A percentile compares a stretch with the other conserved stretches of the same genome.
These are phyloP conservation scores for Fusarium euwallaceae DNA, from an alignment of 2,329 filamentous ascomycete genomes.

Conservation along the genomic window DNA sequence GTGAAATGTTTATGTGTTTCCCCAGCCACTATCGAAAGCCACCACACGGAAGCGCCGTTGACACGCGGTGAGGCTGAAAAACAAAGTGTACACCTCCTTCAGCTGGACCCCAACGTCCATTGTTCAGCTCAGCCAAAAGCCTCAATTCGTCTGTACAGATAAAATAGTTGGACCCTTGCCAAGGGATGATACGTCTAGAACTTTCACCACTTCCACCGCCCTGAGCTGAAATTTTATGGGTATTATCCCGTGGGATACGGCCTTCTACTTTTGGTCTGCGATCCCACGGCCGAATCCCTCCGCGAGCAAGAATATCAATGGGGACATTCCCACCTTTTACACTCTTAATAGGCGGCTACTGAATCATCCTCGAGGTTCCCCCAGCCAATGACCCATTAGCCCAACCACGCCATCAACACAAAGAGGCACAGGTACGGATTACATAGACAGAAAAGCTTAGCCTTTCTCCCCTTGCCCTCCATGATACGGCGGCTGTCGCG, in stretches of 20 bases:
- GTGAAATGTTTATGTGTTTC: background rate
- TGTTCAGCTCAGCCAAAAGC: background rate
- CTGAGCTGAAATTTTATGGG: background rate
- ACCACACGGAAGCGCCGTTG: background rate
- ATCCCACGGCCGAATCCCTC: background rate
- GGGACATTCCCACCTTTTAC: background rate
- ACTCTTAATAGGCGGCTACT: background rate
- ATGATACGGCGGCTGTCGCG: background rate
- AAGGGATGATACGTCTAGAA: background rate
- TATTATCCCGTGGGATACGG: background rate
- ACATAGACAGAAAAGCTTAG: slow-evolving; percentile 16
- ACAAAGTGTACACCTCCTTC: background rate
- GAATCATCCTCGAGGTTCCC: background rate
- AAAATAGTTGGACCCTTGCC: background rate
- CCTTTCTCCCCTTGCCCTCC: background rate
- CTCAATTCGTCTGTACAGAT: background rate
- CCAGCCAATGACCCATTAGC: background rate
- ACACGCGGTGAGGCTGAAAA: slow-evolving; percentile 6
- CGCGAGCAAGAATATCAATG: background rate
- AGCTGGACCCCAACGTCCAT: background rate
- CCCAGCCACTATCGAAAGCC: background rate
- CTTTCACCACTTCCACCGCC: background rate
- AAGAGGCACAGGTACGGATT: slow-evolving; percentile 9
- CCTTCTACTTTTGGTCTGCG: background rate
- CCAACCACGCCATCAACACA: slow-evolving; percentile 16